These are phyloP conservation scores for Hypoxylon fragiforme DNA, from an alignment of 495 filamentous ascomycete genomes.

Conservation along the genomic window DNA sequence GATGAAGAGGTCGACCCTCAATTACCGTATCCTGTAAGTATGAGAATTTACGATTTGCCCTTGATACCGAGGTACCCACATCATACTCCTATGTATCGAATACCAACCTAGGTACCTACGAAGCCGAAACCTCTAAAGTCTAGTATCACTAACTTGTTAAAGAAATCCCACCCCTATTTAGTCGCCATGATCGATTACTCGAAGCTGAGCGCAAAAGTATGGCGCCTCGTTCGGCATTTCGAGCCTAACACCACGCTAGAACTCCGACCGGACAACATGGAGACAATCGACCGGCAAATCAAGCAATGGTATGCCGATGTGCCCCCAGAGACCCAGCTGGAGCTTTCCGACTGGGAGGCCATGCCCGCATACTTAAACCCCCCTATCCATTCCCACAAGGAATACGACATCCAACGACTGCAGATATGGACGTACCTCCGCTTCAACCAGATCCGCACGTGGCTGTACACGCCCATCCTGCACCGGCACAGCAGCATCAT, in stretches of 20 bases:
- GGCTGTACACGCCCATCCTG: slow-evolving; percentile 80
- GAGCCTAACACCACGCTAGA: slow-evolving; percentile 54
- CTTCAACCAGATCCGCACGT: slow-evolving; percentile 80
- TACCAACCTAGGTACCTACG: too few relatives aligned
- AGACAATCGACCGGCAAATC: slow-evolving; percentile 74
- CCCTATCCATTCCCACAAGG: slow-evolving; percentile 28
- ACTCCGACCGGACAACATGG: slow-evolving; percentile 65
- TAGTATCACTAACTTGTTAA: slow-evolving; percentile 26
- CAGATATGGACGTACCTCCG: slow-evolving; percentile 68
- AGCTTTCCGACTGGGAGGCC: slow-evolving; percentile 37
- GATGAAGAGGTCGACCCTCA: slow-evolving; percentile 82
- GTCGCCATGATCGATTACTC: slow-evolving; percentile 79
- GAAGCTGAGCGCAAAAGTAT: slow-evolving; percentile 76
- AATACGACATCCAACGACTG: slow-evolving; percentile 58
- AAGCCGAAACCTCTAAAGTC: too few relatives aligned
- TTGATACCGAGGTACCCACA: too few relatives aligned
- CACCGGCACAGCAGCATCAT: slow-evolving; percentile 75
- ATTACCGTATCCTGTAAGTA: slow-evolving; percentile 73
- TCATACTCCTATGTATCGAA: too few relatives aligned
- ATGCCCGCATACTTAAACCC: slow-evolving; percentile 34
- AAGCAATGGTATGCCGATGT: slow-evolving; percentile 70
- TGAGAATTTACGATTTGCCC: not conserved
- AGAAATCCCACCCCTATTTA: slow-evolving; percentile 73
- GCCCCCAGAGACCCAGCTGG: slow-evolving; percentile 44
- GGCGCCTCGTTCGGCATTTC: slow-evolving; percentile 66